Evolutionary conservation across 306 rosid genomes (phyloP).

Genomic region (Dalbergia cochinchinensis): DNA sequence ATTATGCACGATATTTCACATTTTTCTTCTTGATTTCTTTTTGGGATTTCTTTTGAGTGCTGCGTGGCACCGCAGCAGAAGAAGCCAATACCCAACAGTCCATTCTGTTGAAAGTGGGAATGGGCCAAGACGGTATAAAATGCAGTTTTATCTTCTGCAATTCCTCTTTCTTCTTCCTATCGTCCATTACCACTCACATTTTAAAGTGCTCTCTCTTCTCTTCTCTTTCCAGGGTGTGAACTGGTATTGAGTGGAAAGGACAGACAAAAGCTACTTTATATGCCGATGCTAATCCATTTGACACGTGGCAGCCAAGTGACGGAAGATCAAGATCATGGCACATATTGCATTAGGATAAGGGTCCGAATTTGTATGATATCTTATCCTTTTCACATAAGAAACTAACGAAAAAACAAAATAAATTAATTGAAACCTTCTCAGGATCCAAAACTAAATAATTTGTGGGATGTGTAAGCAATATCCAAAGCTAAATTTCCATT

Average conservation of each 20-base stretch:
- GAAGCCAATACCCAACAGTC: not conserved
- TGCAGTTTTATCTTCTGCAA: too few species aligned
- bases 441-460: too few species aligned
- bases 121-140: not conserved
- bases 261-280: not conserved
- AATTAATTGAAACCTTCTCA: too few species aligned
- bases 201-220: not conserved
- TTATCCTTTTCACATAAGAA: not conserved
- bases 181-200: not conserved
- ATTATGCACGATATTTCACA: too few species aligned
- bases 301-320: constrained; percentile 30
- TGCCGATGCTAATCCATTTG: not conserved
- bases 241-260: constrained; percentile 10
- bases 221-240: constrained; percentile 21
- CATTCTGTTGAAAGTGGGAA: not conserved
- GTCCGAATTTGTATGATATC: not conserved
- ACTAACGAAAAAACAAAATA: too few species aligned
- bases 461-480: too few species aligned
- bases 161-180: not conserved
- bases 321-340: not conserved
- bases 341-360: constrained; percentile 17
- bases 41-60: not conserved
- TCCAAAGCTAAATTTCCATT: not conserved
- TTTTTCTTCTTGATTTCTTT: not conserved
- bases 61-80: not conserved